Conservation (phyloP, 305 asterid species). For the Stenogyne calaminthoides region DNA sequence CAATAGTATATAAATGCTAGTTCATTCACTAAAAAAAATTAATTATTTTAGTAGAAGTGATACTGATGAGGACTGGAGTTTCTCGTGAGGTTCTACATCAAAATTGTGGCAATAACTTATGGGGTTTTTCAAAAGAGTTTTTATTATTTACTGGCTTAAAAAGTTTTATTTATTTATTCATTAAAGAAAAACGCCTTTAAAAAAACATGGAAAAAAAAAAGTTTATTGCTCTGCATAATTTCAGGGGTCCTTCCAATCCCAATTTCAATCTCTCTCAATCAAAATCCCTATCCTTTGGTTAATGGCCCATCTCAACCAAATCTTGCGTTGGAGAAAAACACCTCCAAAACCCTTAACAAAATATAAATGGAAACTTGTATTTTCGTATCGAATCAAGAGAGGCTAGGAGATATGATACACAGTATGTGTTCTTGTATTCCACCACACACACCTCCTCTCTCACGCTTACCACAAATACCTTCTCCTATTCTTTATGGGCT, state of each 20-base stretch:
- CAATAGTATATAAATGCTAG: too few species aligned
- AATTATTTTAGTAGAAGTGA: too few species aligned
- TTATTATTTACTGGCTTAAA: too few species aligned
- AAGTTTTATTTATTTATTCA: too few species aligned
- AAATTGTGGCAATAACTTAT: too few species aligned
- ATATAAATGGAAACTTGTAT: slow-evolving; percentile 36
- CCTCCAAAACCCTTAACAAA: slow-evolving; percentile 19
- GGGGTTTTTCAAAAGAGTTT: too few species aligned
- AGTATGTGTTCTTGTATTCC: slow-evolving; percentile 47
- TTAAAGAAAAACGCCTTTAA: too few species aligned
- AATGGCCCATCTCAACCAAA: slow-evolving; percentile 40
- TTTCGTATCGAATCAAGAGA: slow-evolving; percentile 27
- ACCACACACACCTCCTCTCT: slow-evolving; percentile 38
- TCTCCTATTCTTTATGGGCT: slow-evolving; percentile 17
- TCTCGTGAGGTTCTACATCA: too few species aligned
- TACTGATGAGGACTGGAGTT: too few species aligned
- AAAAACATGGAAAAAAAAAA: too few species aligned
- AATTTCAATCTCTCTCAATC: slow-evolving; percentile 1
- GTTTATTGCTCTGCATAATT: not conserved
- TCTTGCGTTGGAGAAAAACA: slow-evolving; percentile 24
- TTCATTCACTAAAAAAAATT: too few species aligned
- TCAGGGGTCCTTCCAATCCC: not conserved
- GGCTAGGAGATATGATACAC: slow-evolving; percentile 30
- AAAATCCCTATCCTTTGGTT: slow-evolving; percentile 25
- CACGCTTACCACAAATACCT: slow-evolving; percentile 36